phyloP scores from a whole-genome alignment of 352 stramenopile genomes.

The Globisporangium irregulare region DNA sequence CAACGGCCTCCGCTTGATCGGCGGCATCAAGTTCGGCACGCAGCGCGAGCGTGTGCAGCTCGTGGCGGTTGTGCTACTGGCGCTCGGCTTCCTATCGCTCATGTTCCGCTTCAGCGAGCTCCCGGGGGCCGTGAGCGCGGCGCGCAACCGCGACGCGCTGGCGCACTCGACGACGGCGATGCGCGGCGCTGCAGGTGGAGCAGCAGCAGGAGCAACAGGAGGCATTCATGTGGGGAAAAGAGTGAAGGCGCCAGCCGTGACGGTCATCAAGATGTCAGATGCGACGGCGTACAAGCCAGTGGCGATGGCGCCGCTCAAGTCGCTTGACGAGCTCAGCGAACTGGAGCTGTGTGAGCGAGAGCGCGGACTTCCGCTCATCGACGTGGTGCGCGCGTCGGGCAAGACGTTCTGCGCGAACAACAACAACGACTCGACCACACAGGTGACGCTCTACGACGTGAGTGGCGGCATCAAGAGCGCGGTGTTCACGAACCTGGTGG shows the following conservation, averaged over 20 bases:
- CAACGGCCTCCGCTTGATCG: background rate
- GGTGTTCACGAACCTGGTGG: slow-evolving; percentile 11
- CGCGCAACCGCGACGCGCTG: slow-evolving; percentile 3
- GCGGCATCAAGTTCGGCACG: background rate
- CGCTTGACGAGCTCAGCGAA: slow-evolving; percentile 3
- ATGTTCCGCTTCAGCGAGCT: slow-evolving; percentile 9
- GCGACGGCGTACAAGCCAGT: background rate
- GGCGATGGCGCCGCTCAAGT: background rate
- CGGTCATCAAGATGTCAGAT: background rate
- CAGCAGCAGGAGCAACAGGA: background rate
- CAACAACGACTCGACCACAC: background rate
- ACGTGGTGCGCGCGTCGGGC: slow-evolving; percentile 8
- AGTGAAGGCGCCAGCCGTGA: background rate
- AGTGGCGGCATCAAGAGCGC: slow-evolving; percentile 6
- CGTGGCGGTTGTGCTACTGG: slow-evolving; percentile 3
- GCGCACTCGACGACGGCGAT: slow-evolving; percentile 1
- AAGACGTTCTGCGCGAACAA: slow-evolving; percentile 5
- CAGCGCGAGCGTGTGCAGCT: slow-evolving; percentile 10
- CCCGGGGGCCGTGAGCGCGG: background rate
- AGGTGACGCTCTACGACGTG: slow-evolving; percentile 12
- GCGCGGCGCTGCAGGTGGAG: background rate
- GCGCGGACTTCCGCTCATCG: slow-evolving; percentile 11
- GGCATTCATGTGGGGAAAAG: background rate
- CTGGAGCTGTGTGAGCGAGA: slow-evolving; percentile 11
- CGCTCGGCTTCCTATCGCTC: background rate